phyloP scores from a whole-genome alignment of 1,284 basidiomycete genomes.

The Boletus semigastroideus region DNA sequence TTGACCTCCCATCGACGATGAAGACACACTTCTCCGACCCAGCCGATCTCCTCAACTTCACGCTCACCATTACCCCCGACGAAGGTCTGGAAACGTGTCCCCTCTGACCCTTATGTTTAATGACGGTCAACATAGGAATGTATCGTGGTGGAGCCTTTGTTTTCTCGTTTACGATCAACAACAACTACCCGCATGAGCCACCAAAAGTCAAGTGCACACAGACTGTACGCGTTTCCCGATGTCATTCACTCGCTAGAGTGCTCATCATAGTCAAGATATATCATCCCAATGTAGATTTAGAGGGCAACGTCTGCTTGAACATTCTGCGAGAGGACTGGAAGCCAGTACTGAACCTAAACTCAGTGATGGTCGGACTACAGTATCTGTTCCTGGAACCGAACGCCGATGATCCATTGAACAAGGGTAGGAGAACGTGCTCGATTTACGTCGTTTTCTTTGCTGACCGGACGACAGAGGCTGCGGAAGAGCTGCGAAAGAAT shows the following conservation, averaged over 20 bases:
- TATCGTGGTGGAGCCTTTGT: constrained; percentile 94
- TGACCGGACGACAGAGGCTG: constrained; percentile 71
- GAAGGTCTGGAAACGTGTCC: constrained; percentile 64
- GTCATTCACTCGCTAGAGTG: not conserved
- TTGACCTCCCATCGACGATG: constrained; percentile 96
- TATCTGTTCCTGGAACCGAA: constrained; percentile 99
- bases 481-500: constrained; percentile 85
- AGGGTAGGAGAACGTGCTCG: constrained; percentile 60
- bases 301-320: constrained; percentile 96
- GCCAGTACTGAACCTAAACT: constrained; percentile 95
- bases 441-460: constrained; percentile 4
- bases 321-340: constrained; percentile 99
- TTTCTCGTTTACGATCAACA: constrained; percentile 95
- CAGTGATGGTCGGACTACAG: constrained; percentile 96
- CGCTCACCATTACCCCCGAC: constrained; percentile 92
- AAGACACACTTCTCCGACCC: constrained; percentile 92
- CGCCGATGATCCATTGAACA: constrained; percentile 97
- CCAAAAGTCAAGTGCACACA: constrained; percentile 98
- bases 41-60: constrained; percentile 93
- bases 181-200: constrained; percentile 98
- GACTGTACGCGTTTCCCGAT: constrained; percentile 57
- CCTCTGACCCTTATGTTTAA: constrained; percentile 7
- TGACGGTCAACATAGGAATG: constrained; percentile 67
- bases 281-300: constrained; percentile 97
- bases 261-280: constrained; percentile 72